These are phyloP conservation scores for Holtermanniella nyarrowii DNA, from an alignment of 768 basidiomycete genomes.

Conservation along the genomic window DNA sequence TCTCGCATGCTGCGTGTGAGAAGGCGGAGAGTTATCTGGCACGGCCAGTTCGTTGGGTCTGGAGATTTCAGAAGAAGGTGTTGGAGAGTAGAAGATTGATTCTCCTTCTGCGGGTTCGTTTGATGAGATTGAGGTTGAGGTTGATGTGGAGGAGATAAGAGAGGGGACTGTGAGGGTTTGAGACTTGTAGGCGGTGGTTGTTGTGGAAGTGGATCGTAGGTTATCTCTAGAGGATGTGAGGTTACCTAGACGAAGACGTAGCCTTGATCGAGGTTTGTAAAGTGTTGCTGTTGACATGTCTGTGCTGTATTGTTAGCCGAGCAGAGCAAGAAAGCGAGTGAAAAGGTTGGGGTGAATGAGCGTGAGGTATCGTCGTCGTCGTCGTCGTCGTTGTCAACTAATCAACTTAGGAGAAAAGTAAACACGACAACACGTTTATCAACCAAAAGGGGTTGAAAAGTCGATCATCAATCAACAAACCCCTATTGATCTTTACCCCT, in stretches of 20 bases:
- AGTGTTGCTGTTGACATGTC: conserved; percentile 13
- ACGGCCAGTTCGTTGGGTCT: no score
- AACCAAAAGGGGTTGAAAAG: no score
- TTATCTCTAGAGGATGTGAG: no score
- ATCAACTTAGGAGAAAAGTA: no score
- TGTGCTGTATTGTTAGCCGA: conserved; percentile 3
- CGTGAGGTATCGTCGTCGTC: neutral
- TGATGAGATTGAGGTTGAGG: neutral
- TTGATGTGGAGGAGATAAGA: neutral
- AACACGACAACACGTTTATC: no score
- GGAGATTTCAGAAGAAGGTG: no score
- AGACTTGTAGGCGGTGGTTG: neutral
- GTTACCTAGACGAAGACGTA: conserved; percentile 33
- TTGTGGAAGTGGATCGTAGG: neutral
- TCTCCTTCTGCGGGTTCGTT: no score
- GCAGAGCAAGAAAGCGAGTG: no score
- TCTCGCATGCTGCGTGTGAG: neutral
- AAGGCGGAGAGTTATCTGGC: neutral
- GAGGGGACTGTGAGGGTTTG: neutral
- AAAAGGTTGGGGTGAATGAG: neutral
- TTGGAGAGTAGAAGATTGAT: no score
- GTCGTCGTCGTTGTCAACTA: neutral
- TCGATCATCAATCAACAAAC: no score
- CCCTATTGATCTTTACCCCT: no score
- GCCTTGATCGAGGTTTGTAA: conserved; percentile 31